Evolutionary conservation across 129 eudicot genomes (phyloP).

Genomic region (Chrysanthemum seticuspe): DNA sequence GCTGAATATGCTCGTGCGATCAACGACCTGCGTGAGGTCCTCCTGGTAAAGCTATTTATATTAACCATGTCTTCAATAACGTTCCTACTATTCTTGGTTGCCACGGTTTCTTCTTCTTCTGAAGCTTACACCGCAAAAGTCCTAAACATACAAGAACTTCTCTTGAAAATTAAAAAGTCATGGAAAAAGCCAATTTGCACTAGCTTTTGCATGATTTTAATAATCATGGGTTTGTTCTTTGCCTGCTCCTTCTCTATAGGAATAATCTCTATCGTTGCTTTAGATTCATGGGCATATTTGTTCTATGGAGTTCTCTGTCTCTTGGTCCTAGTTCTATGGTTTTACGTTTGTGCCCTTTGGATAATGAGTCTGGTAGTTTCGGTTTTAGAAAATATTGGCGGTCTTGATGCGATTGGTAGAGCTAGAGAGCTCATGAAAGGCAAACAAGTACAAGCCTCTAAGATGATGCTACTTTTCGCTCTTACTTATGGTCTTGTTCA

Average conservation of each 20-base stretch:
- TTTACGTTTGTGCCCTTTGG: slow-evolving; percentile 28
- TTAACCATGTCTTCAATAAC: slow-evolving; percentile 12
- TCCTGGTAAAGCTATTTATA: slow-evolving; percentile 4
- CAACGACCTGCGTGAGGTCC: slow-evolving; percentile 5
- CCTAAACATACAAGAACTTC: slow-evolving; percentile 20
- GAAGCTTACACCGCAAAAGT: slow-evolving; percentile 34
- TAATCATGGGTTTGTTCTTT: slow-evolving; percentile 7
- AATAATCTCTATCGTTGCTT: slow-evolving; percentile 2
- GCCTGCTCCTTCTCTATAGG: not conserved
- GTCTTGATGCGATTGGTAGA: slow-evolving; percentile 22
- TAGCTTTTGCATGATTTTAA: slow-evolving; percentile 28
- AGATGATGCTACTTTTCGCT: slow-evolving; percentile 13
- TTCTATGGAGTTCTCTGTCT: slow-evolving; percentile 6
- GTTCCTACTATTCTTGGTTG: slow-evolving; percentile 24
- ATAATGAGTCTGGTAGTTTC: slow-evolving; percentile 39
- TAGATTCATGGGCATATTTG: slow-evolving; percentile 7
- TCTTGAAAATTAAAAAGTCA: slow-evolving; percentile 14
- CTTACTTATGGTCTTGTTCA: slow-evolving; percentile 3
- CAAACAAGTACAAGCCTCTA: slow-evolving; percentile 10
- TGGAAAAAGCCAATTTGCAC: slow-evolving; percentile 21
- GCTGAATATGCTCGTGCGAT: not conserved
- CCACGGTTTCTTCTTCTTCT: slow-evolving; percentile 29
- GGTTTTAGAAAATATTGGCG: slow-evolving; percentile 43
- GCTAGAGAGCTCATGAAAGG: slow-evolving; percentile 29
- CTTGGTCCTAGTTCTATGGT: not conserved